Evolutionary conservation across 2,329 filamentous ascomycete species (phyloP).

Genomic region (Ceratocystis ficicola): DNA sequence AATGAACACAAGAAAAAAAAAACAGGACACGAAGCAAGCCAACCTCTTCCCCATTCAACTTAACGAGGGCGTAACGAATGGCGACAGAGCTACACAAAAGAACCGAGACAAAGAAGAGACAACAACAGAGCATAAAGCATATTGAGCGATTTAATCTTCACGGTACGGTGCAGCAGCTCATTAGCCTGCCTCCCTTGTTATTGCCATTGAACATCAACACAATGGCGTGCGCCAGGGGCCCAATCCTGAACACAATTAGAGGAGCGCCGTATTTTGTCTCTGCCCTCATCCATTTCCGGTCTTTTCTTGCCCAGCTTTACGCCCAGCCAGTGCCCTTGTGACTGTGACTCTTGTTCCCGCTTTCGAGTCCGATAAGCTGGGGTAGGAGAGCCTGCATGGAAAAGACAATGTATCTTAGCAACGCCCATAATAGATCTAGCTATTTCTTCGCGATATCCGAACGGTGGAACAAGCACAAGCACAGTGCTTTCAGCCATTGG

Average conservation of each 20-base stretch:
- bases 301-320: neutral
- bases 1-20: neutral
- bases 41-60: neutral
- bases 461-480: neutral
- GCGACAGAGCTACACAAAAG: too few relatives aligned
- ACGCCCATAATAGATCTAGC: too few relatives aligned
- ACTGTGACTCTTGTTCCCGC: neutral
- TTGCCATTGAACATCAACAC: neutral
- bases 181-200: neutral
- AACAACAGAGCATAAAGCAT: neutral
- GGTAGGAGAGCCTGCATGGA: too few relatives aligned
- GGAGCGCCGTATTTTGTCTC: neutral
- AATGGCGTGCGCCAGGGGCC: too few relatives aligned
- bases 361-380: neutral
- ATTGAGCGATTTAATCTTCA: slow-evolving; percentile 2
- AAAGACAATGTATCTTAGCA: too few relatives aligned
- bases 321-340: too few relatives aligned
- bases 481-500: neutral
- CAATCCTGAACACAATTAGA: too few relatives aligned
- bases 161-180: neutral
- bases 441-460: neutral
- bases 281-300: neutral
- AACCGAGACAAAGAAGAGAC: neutral
- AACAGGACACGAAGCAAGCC: neutral
- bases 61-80: neutral